Evolutionary conservation across 1,284 basidiomycete genomes (phyloP), one percentile per base, ranked within the genome.

Genomic region (Sporisorium sorghi): DNA sequence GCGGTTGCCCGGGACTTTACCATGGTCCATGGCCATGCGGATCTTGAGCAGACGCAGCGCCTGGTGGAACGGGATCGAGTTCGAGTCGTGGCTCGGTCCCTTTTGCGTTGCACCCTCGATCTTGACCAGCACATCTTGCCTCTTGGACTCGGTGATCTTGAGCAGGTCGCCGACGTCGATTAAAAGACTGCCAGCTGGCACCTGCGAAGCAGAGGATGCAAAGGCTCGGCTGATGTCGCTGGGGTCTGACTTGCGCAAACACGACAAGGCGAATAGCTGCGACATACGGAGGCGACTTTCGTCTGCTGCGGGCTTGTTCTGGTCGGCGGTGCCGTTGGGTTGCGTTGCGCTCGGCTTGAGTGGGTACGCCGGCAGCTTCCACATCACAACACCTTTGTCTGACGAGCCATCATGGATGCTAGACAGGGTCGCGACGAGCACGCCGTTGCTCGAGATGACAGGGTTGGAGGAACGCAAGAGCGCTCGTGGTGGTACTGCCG

Each of bases 61-160:
- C 9, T 75, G 73, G 19, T 57, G 52, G 26, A 75, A 58, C 7
- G 59, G 61, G 26, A 63, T 56, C 40, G 57, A 59, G 37, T 70
- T 70, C 19, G 67, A 57, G 40, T 70, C 67, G 48, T 70, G 67
- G 24, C 67, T 63, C 0, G 61, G 61, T 19, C 67, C 67, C 39
- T 70, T 70, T 33, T 63, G 60, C 2, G 67, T 60, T 1, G 67
- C 67, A 9, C 67, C 67, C 32, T 70, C 67, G 30, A 70, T 70
- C 44, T 64, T 70, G 52, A 70, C 60, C 1, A 70, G 54, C 21
- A 70, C 67, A 35, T 70, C 67, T 23, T 70, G 61, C 19, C 67
- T 49, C 15, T 70, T 70, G 35, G 67, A 70, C 57, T 70, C 67
- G 44, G 67, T 70, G 61, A 70, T 70, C 53, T 58, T 70, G 44